phyloP scores from a whole-genome alignment of 2,329 filamentous ascomycete genomes.

The Colletotrichum incanum region DNA sequence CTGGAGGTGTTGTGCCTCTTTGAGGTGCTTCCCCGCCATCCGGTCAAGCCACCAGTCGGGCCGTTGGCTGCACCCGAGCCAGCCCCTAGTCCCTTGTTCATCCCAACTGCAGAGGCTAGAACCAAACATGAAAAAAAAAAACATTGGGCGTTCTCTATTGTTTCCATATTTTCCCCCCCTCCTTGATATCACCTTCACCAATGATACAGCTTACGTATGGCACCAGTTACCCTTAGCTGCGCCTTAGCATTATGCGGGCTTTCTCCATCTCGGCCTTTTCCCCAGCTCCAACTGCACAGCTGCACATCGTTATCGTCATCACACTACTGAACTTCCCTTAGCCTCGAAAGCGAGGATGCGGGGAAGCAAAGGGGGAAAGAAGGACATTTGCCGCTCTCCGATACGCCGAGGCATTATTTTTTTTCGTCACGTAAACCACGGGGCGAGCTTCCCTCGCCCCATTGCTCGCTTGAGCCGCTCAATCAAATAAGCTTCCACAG shows the following conservation, averaged over 20 bases:
- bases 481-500: constrained; percentile 27
- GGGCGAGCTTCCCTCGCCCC: constrained; percentile 33
- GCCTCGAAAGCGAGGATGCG: constrained; percentile 8
- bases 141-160: not conserved
- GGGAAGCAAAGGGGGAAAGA: constrained; percentile 19
- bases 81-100: not conserved
- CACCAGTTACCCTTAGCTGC: constrained; percentile 7
- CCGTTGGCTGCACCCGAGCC: constrained; percentile 31
- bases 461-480: constrained; percentile 38
- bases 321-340: constrained; percentile 17
- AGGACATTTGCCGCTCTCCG: not conserved
- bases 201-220: constrained; percentile 13
- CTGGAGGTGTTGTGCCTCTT: not conserved
- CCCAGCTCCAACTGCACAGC: constrained; percentile 4
- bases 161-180: constrained; percentile 8
- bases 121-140: constrained; percentile 11
- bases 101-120: not conserved
- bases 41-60: constrained; percentile 42
- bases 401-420: not conserved
- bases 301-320: constrained; percentile 27
- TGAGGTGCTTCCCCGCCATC: constrained; percentile 30
- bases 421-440: not conserved
- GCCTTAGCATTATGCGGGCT: constrained; percentile 1
- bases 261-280: constrained; percentile 9
- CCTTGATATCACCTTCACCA: constrained; percentile 18